Percentiles rank a stretch among this genome's conserved stretches.
phyloP scores from a whole-genome alignment of 1,139 yeast genomes.

The Eremothecium coryli region DNA sequence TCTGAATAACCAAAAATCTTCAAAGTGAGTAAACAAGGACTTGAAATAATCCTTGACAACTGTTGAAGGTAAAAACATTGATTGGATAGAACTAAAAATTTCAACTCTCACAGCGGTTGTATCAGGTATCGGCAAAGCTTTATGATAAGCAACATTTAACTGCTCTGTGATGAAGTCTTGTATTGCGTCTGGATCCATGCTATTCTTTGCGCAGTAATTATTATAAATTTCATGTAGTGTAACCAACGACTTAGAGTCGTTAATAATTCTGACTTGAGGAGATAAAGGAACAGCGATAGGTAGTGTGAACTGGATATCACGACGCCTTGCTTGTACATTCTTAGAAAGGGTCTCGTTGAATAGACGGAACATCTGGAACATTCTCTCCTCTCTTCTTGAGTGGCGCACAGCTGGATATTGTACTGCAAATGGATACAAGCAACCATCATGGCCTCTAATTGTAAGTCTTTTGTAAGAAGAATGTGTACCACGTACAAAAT shows the following conservation, averaged over 20 bases:
- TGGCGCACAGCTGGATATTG: conserved; percentile 98
- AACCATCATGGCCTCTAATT: conserved; percentile 90
- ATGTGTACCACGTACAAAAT: conserved; percentile 80
- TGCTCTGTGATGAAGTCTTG: conserved; percentile 79
- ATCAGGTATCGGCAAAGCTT: conserved; percentile 87
- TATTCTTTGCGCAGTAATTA: conserved; percentile 66
- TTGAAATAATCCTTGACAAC: conserved; percentile 65
- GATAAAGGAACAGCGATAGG: conserved; percentile 92
- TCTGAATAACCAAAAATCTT: conserved; percentile 95
- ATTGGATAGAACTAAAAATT: conserved; percentile 80
- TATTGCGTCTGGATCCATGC: conserved; percentile 81
- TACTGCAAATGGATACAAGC: conserved; percentile 84
- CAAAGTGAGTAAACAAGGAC: conserved; percentile 63
- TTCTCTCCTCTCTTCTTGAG: conserved; percentile 91
- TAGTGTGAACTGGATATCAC: conserved; percentile 75
- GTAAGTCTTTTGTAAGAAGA: conserved; percentile 87
- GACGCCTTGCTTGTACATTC: conserved; percentile 79
- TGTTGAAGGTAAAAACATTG: conserved; percentile 76
- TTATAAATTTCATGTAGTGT: conserved; percentile 87
- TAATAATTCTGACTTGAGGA: conserved; percentile 86
- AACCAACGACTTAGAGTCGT: conserved; percentile 68
- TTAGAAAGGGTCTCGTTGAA: conserved; percentile 73
- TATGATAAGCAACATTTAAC: conserved; percentile 87
- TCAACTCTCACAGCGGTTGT: conserved; percentile 82
- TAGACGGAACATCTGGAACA: conserved; percentile 82